Conservation (phyloP, 441 rosid species). For the Erodium texanum region DNA sequence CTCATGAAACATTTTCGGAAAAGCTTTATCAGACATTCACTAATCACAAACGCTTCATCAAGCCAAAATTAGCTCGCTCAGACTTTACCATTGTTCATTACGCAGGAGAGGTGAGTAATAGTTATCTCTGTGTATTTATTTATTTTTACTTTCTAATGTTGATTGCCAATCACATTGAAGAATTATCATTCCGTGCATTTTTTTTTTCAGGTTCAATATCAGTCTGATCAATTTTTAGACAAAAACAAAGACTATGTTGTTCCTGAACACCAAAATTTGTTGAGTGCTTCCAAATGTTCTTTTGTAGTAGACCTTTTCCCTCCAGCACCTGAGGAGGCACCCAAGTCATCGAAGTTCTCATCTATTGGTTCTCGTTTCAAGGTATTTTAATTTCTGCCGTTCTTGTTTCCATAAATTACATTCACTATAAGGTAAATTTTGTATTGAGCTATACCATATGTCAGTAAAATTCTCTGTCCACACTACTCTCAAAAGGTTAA, state of each 20-base stretch:
- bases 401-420: conserved; percentile 5
- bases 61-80: conserved; percentile 89
- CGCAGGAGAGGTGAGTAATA: conserved; percentile 79
- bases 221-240: conserved; percentile 89
- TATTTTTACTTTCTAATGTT: conserved; percentile 4
- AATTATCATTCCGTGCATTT: conserved; percentile 18
- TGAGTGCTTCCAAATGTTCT: conserved; percentile 65
- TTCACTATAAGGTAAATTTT: conserved; percentile 1
- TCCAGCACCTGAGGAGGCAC: conserved; percentile 63
- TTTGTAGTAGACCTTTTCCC: conserved; percentile 93
- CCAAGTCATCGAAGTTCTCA: conserved; percentile 88
- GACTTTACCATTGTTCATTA: conserved; percentile 87
- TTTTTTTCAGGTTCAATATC: conserved; percentile 72
- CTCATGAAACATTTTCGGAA: conserved; percentile 91
- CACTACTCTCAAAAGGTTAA: conserved; percentile 15
- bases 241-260: conserved; percentile 98
- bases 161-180: conserved; percentile 11
- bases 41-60: conserved; percentile 75
- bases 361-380: conserved; percentile 96
- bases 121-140: conserved; percentile 11
- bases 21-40: conserved; percentile 95
- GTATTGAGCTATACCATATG: conserved; percentile 15
- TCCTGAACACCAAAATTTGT: conserved; percentile 87
- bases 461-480: background rate
- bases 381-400: conserved; percentile 33